Evolutionary conservation across 257 asterid genomes (phyloP), one percentile per base, ranked within the genome.

Genomic region (Lycium barbarum): DNA sequence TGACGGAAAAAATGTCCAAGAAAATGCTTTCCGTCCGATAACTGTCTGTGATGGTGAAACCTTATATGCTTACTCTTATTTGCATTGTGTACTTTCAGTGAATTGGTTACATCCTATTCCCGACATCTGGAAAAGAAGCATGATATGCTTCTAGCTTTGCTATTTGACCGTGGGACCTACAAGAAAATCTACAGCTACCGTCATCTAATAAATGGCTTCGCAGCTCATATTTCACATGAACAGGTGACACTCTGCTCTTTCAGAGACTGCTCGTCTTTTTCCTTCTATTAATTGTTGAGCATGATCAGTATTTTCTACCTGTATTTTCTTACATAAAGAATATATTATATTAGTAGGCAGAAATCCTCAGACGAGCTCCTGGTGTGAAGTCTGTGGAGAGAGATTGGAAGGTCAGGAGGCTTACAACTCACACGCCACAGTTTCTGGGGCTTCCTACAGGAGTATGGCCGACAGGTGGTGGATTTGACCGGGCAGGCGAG

Each of bases 391-490:
- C 96, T 51, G 96, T 97, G 86, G 95, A 90, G 87, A 94, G 97
- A 88, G 99, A 97, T 86, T 97, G 98, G 98, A 95, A 97, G 86
- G 99, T 97, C 87, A 95, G 90, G 91, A 95, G 91, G 84, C 97
- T 97, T 80, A 97, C 99, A 8, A 94, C 98, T 67, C 99, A 97
- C 89, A 97, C 99, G 68, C 99, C 99, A 7, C 93, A 97, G 79
- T 97, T 97, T 87, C 84, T 97, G 93, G 99, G 99, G 67, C 98
- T 97, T 71, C 99, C 99, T 15, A 94, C 98, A 72, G 99, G 98
- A 83, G 99, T 95, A 59, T 97, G 99, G 99, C 98, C 98, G 7
- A 93, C 93, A 33, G 98, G 97, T 79, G 98, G 98, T 87, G 98
- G 98, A 53, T 95, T 89, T 82, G 98, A 97, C 81, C 87, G 96